Percentiles rank a stretch among this genome's conserved stretches.
Evolutionary conservation across 2,329 filamentous ascomycete genomes (phyloP).

Genomic region (Epichloe gansuensis): DNA sequence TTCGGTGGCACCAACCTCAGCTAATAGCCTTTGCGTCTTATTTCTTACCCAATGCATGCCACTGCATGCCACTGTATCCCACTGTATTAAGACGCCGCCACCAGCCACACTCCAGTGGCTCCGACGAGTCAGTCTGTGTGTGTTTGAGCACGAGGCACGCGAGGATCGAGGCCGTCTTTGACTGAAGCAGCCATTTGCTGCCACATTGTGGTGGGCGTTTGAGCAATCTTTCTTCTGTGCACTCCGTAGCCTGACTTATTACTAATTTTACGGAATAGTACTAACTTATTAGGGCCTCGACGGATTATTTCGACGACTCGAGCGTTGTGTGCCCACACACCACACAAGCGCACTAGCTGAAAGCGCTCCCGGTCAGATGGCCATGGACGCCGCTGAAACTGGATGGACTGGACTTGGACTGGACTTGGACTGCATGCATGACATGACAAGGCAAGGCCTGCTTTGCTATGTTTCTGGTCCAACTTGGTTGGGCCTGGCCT

Average conservation of each 20-base stretch:
- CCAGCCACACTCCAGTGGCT: not conserved
- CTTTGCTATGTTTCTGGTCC: not conserved
- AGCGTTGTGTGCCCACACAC: not conserved
- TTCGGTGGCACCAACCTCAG: constrained; percentile 1
- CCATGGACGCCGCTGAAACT: not conserved
- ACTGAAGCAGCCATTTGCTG: too few species aligned
- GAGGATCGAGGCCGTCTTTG: too few species aligned
- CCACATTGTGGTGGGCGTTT: too few species aligned
- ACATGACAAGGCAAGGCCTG: too few species aligned
- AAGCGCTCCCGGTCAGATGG: not conserved
- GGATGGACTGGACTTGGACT: not conserved
- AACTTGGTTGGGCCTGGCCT: too few species aligned
- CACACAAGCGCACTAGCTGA: not conserved
- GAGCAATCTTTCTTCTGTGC: too few species aligned
- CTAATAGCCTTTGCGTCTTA: not conserved
- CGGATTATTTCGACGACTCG: too few species aligned
- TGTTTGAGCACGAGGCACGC: not conserved
- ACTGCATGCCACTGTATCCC: not conserved
- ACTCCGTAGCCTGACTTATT: too few species aligned
- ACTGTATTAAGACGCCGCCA: not conserved
- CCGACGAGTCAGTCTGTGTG: constrained; percentile 5
- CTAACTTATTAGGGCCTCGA: too few species aligned
- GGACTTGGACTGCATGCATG: not conserved
- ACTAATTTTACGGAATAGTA: too few species aligned
- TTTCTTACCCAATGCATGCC: too few species aligned